phyloP scores from a whole-genome alignment of 1,139 yeast species.

The Suhomyces guaymorum region DNA sequence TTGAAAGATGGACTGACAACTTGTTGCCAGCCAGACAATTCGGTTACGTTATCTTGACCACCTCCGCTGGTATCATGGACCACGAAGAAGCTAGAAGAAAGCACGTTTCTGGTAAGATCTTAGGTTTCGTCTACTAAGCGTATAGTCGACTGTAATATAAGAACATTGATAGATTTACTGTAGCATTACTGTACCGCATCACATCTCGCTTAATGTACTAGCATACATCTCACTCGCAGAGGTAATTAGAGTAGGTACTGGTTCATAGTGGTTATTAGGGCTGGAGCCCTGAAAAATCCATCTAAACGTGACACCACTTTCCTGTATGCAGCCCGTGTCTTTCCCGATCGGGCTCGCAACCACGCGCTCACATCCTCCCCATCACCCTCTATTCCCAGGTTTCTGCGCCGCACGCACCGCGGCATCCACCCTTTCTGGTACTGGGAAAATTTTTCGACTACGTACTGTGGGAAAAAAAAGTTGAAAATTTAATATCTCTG shows the following conservation, averaged over 20 bases:
- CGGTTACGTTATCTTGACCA: slow-evolving; percentile 95
- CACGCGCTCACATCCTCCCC: neutral
- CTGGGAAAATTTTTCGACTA: slow-evolving; percentile 16
- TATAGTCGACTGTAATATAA: slow-evolving; percentile 14
- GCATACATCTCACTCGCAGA: no score
- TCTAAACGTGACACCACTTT: neutral
- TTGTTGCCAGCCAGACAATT: slow-evolving; percentile 98
- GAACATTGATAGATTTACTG: slow-evolving; percentile 4
- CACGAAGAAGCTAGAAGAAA: slow-evolving; percentile 99
- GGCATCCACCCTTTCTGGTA: slow-evolving; percentile 5
- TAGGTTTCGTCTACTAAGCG: slow-evolving; percentile 81
- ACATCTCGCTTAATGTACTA: no score
- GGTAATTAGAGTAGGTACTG: no score
- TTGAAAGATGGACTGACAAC: slow-evolving; percentile 98
- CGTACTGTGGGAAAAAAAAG: slow-evolving; percentile 14
- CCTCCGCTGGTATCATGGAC: slow-evolving; percentile 99
- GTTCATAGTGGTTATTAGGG: neutral
- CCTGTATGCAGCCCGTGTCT: neutral
- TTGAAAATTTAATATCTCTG: slow-evolving; percentile 15
- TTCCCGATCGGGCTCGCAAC: slow-evolving; percentile 1
- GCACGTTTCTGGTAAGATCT: slow-evolving; percentile 98
- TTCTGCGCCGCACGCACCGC: slow-evolving; percentile 12
- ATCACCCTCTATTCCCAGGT: neutral
- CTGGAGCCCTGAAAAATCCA: slow-evolving; percentile 7
- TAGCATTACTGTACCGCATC: neutral